phyloP scores from a whole-genome alignment of 306 rosid species.

The Fagus sylvatica region DNA sequence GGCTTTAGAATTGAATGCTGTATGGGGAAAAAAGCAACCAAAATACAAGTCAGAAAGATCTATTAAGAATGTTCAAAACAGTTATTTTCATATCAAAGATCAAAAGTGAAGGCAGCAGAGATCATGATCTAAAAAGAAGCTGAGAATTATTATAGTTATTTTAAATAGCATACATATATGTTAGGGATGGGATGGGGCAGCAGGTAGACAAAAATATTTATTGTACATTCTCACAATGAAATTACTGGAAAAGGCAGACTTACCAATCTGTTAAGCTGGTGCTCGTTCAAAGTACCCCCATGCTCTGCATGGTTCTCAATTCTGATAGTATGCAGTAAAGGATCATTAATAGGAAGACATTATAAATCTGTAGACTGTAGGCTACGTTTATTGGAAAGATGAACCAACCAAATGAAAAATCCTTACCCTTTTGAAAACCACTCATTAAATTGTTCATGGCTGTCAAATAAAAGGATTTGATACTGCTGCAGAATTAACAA shows the following conservation, averaged over 20 bases:
- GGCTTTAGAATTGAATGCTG: constrained; percentile 99
- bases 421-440: no score
- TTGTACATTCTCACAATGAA: not conserved
- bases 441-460: no score
- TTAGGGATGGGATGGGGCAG: not conserved
- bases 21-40: constrained; percentile 25
- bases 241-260: constrained; percentile 31
- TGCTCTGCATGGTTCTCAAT: constrained; percentile 98
- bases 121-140: not conserved
- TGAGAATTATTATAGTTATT: not conserved
- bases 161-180: not conserved
- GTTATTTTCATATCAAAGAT: constrained; percentile 1
- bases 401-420: no score
- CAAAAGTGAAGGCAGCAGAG: not conserved
- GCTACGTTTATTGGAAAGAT: no score
- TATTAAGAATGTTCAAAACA: no score
- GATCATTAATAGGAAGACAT: no score
- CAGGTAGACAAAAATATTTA: not conserved
- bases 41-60: constrained; percentile 23
- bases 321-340: constrained; percentile 42
- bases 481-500: no score
- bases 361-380: no score
- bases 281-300: constrained; percentile 97
- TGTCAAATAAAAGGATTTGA: no score
- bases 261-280: constrained; percentile 96